Base-by-base conservation (phyloP, 2,329 filamentous ascomycete species). In the Fusarium brachygibbosum region DNA sequence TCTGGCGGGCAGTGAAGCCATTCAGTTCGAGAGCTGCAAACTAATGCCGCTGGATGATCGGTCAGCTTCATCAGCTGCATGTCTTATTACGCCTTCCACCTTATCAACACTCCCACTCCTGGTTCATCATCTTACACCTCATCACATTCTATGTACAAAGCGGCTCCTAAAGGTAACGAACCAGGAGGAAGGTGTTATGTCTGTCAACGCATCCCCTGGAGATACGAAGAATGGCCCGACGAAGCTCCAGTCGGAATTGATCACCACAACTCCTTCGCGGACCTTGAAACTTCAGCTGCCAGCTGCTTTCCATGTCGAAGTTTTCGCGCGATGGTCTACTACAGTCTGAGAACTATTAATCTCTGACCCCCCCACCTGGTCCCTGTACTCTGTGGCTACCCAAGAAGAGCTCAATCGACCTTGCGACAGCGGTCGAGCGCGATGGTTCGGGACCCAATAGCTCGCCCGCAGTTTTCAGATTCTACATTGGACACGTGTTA, bases 171-270 rank as follows among this genome's bases (percentile, higher is more conserved):
- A 38, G 9, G 8, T 38, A 8, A n/a, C 10, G 16, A 38, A 38
- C 5, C n/a, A 21, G 6, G 2, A 3, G 35, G n/a, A 12, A 59
- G 50, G 7, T 58, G 58, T 11, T 23, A 25, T 17, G 14, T 4
- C 9, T 60, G 58, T 19, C 52, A 52, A 12, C 31, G 19, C 9
- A 58, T 58, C 31, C 58, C 52, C 13, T 55, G 32, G 50, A 37
- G 46, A 4, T 45, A 55, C 3, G 19, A 40, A 40, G 16, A 55
- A 28, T 59, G 56, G 56, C 32, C 21, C 32, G n/a, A 29, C 34
- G 21, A 56, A n/a, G 8, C 13, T 5, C 37, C 50, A 3, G 14
- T 35, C 8, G 10, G 29, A 3, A 50, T 58, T n/a, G 14, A 14
- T 4, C 52, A 49, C 14, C 37, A 50, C 53, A 17, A 38, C 4